Conservation (phyloP, 1,284 basidiomycete genomes). For the Termitomyces sp. region DNA sequence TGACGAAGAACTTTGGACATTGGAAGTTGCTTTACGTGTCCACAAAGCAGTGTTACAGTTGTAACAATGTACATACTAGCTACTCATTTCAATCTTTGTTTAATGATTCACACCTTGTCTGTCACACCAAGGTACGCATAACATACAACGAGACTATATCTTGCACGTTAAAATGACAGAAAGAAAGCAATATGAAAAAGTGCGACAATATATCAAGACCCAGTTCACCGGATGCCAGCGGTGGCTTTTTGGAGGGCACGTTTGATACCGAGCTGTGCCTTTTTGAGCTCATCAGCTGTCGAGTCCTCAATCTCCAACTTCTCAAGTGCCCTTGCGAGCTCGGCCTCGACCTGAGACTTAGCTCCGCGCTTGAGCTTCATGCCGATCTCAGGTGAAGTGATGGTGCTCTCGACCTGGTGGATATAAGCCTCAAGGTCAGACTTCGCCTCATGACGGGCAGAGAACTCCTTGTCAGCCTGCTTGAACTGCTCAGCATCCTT, state of each 20-base stretch:
- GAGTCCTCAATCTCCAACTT: conserved; percentile 95
- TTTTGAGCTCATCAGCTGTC: conserved; percentile 87
- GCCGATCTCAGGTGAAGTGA: conserved; percentile 90
- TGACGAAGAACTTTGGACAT: conserved; percentile 95
- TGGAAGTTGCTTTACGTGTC: conserved; percentile 81
- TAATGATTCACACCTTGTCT: neutral
- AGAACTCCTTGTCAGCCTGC: conserved; percentile 95
- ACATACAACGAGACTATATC: conserved; percentile 9
- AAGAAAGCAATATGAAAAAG: conserved; percentile 20
- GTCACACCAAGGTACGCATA: neutral
- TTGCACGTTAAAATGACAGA: conserved; percentile 9
- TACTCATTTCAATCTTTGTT: neutral
- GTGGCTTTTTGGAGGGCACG: conserved; percentile 95
- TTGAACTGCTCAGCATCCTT: conserved; percentile 97
- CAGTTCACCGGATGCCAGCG: conserved; percentile 69
- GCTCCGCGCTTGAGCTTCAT: conserved; percentile 97
- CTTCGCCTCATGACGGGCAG: conserved; percentile 93
- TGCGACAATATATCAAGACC: conserved; percentile 18
- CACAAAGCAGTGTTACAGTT: conserved; percentile 52
- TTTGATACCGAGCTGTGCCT: conserved; percentile 89
- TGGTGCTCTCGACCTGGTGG: conserved; percentile 90
- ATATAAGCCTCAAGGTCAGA: conserved; percentile 95
- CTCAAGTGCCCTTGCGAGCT: conserved; percentile 94
- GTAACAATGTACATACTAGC: neutral
- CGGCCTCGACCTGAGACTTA: conserved; percentile 87